Base-by-base conservation (phyloP, 2,329 filamentous ascomycete genomes). In the Diplodia corticola region DNA sequence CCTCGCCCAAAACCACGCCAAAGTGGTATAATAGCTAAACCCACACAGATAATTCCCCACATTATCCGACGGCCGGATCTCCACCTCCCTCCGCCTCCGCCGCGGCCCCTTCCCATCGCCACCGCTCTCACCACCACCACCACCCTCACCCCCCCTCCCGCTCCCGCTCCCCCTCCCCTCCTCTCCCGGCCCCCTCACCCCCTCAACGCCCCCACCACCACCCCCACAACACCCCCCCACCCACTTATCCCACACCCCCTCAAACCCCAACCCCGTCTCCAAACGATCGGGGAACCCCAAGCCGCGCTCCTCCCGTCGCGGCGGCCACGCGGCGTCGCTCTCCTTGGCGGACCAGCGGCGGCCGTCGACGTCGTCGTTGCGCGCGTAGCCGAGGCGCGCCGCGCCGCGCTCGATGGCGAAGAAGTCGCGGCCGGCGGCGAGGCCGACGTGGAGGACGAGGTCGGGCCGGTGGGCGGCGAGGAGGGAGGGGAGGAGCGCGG, bases 371-470 rank as follows among this genome's bases (percentile, higher is more conserved):
- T 96, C 92, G 22, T 80, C 80, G 71, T 89, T 84, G 20, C 80
- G 78, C 51, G 73, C 70, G 77, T 96, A 96, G 4, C 89, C 89
- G 71, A 91, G 88, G 44, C 90, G 85, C 73, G 91, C 89, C 0
- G 85, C 91, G 40, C 85, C 81, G 12, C 85, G 83, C 80, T 96
- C 92, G 9, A 94, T 80, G 12, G 86, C 85, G 75, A 94, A 96
- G 71, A 86, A 87, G 71, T 76, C 83, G 70, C 79, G 86, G 72
- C 76, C 90, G 74, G 75, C 80, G 0, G 91, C 91, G 85, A 96
- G 92, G 69, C 92, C 92, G 61, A 96, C 90, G 76, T 96, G 92
- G 4, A 96, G 76, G 24, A 88, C 83, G 33, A 90, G 78, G 76
- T 96, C 90, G 10, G 76, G 74, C 9, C 6, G 9, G 68, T 78